A percentile compares a stretch with the other conserved stretches of the same genome.
Evolutionary conservation across 768 basidiomycete genomes (phyloP).

Genomic region (Austroboletus festivus): DNA sequence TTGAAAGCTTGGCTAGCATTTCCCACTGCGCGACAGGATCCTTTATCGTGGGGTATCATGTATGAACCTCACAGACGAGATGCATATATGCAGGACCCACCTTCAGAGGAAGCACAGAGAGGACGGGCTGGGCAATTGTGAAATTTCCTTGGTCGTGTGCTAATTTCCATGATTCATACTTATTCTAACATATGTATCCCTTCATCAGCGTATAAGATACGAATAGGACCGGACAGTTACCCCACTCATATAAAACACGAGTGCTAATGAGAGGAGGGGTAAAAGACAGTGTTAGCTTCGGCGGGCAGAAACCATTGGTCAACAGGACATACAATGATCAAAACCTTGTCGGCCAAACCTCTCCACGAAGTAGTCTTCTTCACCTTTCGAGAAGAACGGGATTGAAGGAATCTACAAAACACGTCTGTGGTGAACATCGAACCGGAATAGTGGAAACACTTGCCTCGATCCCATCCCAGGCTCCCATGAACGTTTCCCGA

Average conservation of each 20-base stretch:
- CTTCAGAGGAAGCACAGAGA: slow-evolving; percentile 39
- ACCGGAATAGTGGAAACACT: background rate
- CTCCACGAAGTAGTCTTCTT: slow-evolving; percentile 71
- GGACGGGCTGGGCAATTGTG: slow-evolving; percentile 40
- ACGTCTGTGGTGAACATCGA: background rate
- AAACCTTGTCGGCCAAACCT: slow-evolving; percentile 60
- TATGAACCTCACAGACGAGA: too few relatives aligned
- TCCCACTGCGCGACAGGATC: slow-evolving; percentile 48
- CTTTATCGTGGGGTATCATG: slow-evolving; percentile 13
- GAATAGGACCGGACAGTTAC: slow-evolving; percentile 39
- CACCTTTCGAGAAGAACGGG: slow-evolving; percentile 54
- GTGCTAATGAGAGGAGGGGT: slow-evolving; percentile 39
- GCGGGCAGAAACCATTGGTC: background rate
- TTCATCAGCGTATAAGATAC: slow-evolving; percentile 1
- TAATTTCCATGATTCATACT: slow-evolving; percentile 35
- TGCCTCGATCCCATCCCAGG: slow-evolving; percentile 41
- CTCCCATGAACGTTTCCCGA: slow-evolving; percentile 46
- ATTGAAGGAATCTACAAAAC: slow-evolving; percentile 56
- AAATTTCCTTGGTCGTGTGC: slow-evolving; percentile 41
- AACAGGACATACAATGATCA: slow-evolving; percentile 48
- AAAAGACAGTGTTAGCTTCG: background rate
- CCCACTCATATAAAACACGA: slow-evolving; percentile 62
- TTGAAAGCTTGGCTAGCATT: slow-evolving; percentile 25
- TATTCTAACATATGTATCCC: slow-evolving; percentile 35
- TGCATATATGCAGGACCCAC: slow-evolving; percentile 22